These are phyloP conservation scores for Phytophthora hibernalis DNA, from an alignment of 352 stramenopile genomes.

Conservation along the genomic window DNA sequence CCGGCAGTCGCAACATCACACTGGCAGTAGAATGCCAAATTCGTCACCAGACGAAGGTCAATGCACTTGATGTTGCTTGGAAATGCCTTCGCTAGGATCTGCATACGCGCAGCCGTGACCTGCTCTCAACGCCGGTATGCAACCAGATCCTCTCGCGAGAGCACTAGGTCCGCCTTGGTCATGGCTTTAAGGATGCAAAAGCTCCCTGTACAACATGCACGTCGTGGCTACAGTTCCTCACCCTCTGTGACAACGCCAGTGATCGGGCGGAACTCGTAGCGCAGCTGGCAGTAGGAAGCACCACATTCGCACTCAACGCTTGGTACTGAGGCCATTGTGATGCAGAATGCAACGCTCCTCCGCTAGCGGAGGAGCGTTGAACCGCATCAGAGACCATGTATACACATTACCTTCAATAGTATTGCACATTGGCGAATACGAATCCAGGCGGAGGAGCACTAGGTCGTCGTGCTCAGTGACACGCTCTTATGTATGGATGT, in stretches of 20 bases:
- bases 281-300: too few relatives aligned
- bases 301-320: too few relatives aligned
- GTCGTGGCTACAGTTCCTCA: too few relatives aligned
- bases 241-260: too few relatives aligned
- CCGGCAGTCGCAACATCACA: not conserved
- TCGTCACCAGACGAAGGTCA: constrained; percentile 7
- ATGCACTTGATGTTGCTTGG: constrained; percentile 4
- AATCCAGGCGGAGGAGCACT: constrained; percentile 5
- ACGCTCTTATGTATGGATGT: constrained; percentile 10
- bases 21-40: constrained; percentile 10
- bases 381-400: too few relatives aligned
- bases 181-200: constrained; percentile 8
- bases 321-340: too few relatives aligned
- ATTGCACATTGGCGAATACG: constrained; percentile 24
- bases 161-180: constrained; percentile 6
- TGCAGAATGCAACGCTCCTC: too few relatives aligned
- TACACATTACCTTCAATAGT: constrained; percentile 18
- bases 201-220: not conserved
- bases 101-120: not conserved
- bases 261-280: too few relatives aligned
- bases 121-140: not conserved
- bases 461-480: constrained; percentile 2
- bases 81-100: not conserved
- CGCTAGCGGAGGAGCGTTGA: too few relatives aligned
- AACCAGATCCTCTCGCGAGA: not conserved